Conservation (phyloP, 495 filamentous ascomycete genomes). For the Hypoxylon trugodes region DNA sequence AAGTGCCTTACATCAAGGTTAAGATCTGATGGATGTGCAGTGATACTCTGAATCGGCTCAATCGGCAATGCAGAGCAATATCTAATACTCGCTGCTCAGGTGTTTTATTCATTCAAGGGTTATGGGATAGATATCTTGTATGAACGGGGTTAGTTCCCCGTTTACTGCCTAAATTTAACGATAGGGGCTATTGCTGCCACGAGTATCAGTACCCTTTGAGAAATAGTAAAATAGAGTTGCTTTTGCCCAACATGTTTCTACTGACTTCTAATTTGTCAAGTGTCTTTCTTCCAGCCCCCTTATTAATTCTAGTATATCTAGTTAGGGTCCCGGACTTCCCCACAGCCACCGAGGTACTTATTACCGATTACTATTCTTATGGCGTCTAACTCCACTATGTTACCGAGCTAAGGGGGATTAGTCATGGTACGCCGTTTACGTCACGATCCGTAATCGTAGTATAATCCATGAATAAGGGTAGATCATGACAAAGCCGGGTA, state of each 20-base stretch:
- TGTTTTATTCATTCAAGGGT: slow-evolving; percentile 14
- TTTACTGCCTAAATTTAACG: slow-evolving; percentile 13
- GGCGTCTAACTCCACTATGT: slow-evolving; percentile 3
- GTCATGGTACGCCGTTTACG: slow-evolving; percentile 25
- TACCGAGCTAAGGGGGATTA: slow-evolving; percentile 7
- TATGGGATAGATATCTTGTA: slow-evolving; percentile 25
- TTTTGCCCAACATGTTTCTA: slow-evolving; percentile 3
- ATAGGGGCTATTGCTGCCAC: background rate
- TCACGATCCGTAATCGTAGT: slow-evolving; percentile 38
- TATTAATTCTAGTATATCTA: background rate
- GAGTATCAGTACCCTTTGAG: slow-evolving; percentile 7
- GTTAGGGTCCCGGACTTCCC: background rate
- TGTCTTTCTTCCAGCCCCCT: too few relatives aligned
- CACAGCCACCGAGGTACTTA: background rate
- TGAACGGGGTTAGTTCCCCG: slow-evolving; percentile 9
- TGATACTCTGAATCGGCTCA: background rate
- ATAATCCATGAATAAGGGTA: slow-evolving; percentile 24
- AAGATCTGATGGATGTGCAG: slow-evolving; percentile 57
- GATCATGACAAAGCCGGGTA: slow-evolving; percentile 30
- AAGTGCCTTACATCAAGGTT: slow-evolving; percentile 96
- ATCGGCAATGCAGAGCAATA: background rate
- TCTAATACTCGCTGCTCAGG: background rate
- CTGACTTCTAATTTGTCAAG: background rate
- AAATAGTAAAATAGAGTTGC: slow-evolving; percentile 28
- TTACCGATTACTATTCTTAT: too few relatives aligned